phyloP scores from a whole-genome alignment of 176 grass and related monocot species.

The Oryza nivara region DNA sequence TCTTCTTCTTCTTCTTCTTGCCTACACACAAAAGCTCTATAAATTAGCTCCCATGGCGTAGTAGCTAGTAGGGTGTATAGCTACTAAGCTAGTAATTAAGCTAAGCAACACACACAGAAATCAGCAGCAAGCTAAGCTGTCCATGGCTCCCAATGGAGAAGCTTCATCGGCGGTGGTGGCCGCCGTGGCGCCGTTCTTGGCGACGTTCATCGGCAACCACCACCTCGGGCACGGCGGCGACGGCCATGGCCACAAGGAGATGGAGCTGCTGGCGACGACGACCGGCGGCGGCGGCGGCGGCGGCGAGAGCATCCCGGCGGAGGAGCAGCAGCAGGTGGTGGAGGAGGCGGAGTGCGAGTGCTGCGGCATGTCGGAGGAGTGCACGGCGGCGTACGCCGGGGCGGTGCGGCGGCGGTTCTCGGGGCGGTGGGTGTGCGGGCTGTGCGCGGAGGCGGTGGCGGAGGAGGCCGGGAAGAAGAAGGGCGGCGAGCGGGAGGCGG shows the following conservation, averaged over 20 bases:
- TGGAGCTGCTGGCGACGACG: background rate
- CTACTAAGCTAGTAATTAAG: background rate
- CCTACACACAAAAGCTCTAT: conserved; percentile 22
- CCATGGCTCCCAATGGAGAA: conserved; percentile 39
- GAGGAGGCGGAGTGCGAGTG: conserved; percentile 76
- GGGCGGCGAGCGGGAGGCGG: conserved; percentile 51
- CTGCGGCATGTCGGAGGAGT: conserved; percentile 90
- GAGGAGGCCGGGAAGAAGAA: conserved; percentile 78
- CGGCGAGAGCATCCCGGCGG: background rate
- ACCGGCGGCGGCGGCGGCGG: too few species aligned
- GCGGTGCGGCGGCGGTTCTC: conserved; percentile 62
- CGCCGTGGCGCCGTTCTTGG: conserved; percentile 28
- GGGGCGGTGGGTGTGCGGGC: conserved; percentile 71
- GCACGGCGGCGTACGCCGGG: conserved; percentile 66
- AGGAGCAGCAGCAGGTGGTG: conserved; percentile 42
- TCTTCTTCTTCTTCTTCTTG: background rate
- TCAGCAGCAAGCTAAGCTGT: too few species aligned
- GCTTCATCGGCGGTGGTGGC: background rate
- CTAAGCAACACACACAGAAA: background rate
- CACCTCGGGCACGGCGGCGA: conserved; percentile 12
- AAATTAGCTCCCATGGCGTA: conserved; percentile 43
- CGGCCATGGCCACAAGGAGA: background rate
- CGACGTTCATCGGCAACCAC: conserved; percentile 42
- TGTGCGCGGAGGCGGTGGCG: conserved; percentile 68
- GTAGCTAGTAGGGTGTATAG: background rate